A percentile compares a stretch with the other conserved stretches of the same genome.
These are phyloP conservation scores for Ambrosiella cleistominuta DNA, from an alignment of 2,329 filamentous ascomycete species.

Conservation along the genomic window DNA sequence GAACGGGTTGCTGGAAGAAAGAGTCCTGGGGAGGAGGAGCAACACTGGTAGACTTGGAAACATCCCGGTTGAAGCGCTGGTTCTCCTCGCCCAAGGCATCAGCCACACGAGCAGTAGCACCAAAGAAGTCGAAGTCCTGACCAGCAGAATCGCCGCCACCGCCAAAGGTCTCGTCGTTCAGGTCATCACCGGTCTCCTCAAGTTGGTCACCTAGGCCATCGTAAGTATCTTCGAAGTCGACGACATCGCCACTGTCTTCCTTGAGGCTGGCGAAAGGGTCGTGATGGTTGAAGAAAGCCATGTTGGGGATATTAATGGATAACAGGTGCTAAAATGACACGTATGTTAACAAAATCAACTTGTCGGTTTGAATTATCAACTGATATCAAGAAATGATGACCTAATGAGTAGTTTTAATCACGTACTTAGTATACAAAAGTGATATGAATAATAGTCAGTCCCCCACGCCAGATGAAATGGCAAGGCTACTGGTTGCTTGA, in stretches of 20 bases:
- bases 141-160: constrained; percentile 41
- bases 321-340: neutral
- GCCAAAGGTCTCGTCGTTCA: constrained; percentile 93
- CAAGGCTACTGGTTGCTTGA: too few species aligned
- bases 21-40: constrained; percentile 17
- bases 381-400: too few species aligned
- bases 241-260: constrained; percentile 38
- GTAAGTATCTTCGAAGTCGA: constrained; percentile 92
- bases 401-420: too few species aligned
- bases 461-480: too few species aligned
- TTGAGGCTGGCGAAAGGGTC: constrained; percentile 78
- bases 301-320: constrained; percentile 21
- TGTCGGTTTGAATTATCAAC: too few species aligned
- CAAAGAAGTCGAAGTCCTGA: constrained; percentile 95
- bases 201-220: constrained; percentile 84
- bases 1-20: constrained; percentile 10
- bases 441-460: too few species aligned
- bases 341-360: neutral
- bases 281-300: constrained; percentile 82
- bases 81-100: constrained; percentile 83
- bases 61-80: constrained; percentile 60
- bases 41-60: constrained; percentile 24
- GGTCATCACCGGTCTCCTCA: constrained; percentile 78
- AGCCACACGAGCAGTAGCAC: constrained; percentile 73
- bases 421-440: too few species aligned